Evolutionary conservation across 495 filamentous ascomycete species (phyloP), one percentile per base, ranked within the genome.

Genomic region (Clavariopsis aquatica): DNA sequence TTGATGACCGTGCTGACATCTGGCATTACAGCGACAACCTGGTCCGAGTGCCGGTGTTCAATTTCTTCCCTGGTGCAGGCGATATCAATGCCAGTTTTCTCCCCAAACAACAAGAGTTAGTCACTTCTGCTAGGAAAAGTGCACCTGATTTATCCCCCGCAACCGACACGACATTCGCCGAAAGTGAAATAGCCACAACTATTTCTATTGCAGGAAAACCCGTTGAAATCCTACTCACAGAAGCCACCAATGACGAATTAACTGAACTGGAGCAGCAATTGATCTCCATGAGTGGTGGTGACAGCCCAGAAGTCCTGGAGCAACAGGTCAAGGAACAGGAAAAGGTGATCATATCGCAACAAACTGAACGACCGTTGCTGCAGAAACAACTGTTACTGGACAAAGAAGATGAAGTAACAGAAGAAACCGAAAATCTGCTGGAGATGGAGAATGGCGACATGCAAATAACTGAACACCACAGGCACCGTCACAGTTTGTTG

Each of bases 31-130:
- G 88, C 69, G 83, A 88, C 12, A 97, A 99, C 69, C 82, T 99
- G 23, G 91, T 99, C 78, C 96, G 95, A 76, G 95, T 99, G 29
- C 83, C 83, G 15, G 91, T 92, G 6, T 99, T 95, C 73, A 93
- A 98, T 72, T 99, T 99, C 74, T 98, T 98, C 73, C 89, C 93
- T 28, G 95, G 95, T 24, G 97, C 96, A 69, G 94, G 94, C 49
- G 94, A 99, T 75, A 99, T 99, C 79, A 99, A 99, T 78, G 95
- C 94, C 1, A 96, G 90, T 69, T 98, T 98, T 74, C 74, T 99
- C 56, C 95, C 94, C 0, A 94, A 96, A 73, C 86, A 90, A 52
- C 43, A 59, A 23, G 66, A 70, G 43, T 24, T 67, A 9, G 46
- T 65, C 31, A 61, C 63, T 0, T 20, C 58, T 28, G 15, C 47